A percentile compares a stretch with the other conserved stretches of the same genome.
Conservation (phyloP, 1,284 basidiomycete species). For the Puccinia hordei region DNA sequence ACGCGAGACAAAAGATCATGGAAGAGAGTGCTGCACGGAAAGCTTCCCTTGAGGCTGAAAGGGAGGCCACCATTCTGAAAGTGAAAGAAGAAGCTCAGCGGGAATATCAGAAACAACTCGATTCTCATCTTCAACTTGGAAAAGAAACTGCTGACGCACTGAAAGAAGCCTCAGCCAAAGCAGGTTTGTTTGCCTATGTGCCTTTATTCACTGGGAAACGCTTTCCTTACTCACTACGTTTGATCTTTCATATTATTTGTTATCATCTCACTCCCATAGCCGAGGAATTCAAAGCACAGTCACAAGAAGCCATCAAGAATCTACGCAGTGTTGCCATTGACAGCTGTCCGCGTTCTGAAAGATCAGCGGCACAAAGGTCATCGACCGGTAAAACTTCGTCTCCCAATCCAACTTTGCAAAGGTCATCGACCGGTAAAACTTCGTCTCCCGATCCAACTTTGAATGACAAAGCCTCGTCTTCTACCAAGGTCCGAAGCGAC, state of each 20-base stretch:
- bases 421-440: neutral
- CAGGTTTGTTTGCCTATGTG: conserved; percentile 16
- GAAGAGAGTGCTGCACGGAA: conserved; percentile 37
- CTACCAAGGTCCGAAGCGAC: neutral
- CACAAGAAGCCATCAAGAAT: conserved; percentile 29
- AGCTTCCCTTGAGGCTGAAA: conserved; percentile 38
- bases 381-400: neutral
- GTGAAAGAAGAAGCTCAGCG: conserved; percentile 39
- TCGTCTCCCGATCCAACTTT: conserved; percentile 6
- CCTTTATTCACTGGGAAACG: neutral
- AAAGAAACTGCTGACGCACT: conserved; percentile 35
- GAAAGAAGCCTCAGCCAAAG: conserved; percentile 32
- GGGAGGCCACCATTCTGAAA: conserved; percentile 25
- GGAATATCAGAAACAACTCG: conserved; percentile 45
- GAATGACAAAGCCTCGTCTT: neutral
- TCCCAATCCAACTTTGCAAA: conserved; percentile 11
- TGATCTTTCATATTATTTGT: neutral
- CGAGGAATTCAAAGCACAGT: conserved; percentile 42
- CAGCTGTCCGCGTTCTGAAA: conserved; percentile 30
- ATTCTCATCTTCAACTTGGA: conserved; percentile 27
- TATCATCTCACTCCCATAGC: conserved; percentile 9
- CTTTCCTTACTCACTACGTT: neutral
- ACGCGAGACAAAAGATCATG: conserved; percentile 41
- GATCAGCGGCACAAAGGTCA: conserved; percentile 9
- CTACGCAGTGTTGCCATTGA: conserved; percentile 20